Evolutionary conservation across 2,329 filamentous ascomycete species (phyloP), one percentile per base, ranked within the genome.

Genomic region (Aspergillus pseudotamarii): DNA sequence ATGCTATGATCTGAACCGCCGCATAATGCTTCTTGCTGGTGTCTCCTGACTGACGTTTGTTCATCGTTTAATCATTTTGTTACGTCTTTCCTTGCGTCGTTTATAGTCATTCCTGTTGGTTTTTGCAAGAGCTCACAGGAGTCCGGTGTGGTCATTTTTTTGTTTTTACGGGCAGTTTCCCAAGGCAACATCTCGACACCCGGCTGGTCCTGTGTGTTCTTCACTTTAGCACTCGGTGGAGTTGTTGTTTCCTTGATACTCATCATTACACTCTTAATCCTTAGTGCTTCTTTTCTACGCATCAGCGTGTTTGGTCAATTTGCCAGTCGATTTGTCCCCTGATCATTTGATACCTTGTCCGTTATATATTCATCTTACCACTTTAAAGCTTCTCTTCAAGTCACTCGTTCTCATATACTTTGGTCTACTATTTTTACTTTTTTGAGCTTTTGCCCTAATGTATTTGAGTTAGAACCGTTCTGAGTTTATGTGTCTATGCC

Each of bases 171-270:
- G 69, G 73, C 69, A 71, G 73, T 74, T 74, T 72, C 68, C 68
- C 60, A 71, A 67, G 71, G 70, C 71, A 75, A 73, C 72, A 75
- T 73, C 69, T 77, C 75, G 72, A 79, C 78, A 80, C 78, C 75
- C 73, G 78, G 78, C 78, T 80, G 78, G 78, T 79, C 78, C 78
- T 80, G 78, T 75, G 78, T 80, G 78, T 78, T 79, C 71, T 71
- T 73, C 66, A 65, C 67, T 75, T 69, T 76, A 71, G 76, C 75
- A 76, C 74, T 75, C 71, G 70, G 72, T 74, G 74, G 75, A 76
- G 74, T 78, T 79, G 63, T 74, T 71, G 59, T 64, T 68, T 67
- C 55, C 61, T 61, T 60, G 55, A 58, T 62, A 38, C 61, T 60
- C 59, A 19, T 61, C 56, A 48, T 59, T 63, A 63, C 60, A 66